Percentiles rank a stretch among this genome's conserved stretches.
phyloP scores from a whole-genome alignment of 495 filamentous ascomycete species.

The Zalerion maritima region DNA sequence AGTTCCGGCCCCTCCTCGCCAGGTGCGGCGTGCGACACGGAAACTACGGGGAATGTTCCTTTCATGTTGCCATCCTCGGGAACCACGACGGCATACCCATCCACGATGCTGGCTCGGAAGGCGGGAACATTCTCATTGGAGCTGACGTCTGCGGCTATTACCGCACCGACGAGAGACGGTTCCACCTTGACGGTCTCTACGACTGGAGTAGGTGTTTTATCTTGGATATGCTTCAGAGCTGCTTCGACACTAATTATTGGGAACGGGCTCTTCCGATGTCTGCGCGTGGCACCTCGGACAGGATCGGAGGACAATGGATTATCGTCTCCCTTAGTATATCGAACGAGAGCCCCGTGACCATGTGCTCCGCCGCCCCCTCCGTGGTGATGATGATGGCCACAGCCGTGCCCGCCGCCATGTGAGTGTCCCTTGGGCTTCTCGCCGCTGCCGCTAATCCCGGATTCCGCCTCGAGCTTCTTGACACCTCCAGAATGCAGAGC shows the following conservation, averaged over 20 bases:
- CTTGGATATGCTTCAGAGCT: constrained; percentile 54
- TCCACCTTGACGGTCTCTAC: constrained; percentile 43
- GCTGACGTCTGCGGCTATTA: constrained; percentile 70
- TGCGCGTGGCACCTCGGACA: constrained; percentile 54
- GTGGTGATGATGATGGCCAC: no score
- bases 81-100: constrained; percentile 78
- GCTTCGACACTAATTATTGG: constrained; percentile 80
- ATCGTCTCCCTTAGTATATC: constrained; percentile 52
- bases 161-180: constrained; percentile 48
- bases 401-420: constrained; percentile 37
- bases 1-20: constrained; percentile 43
- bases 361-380: constrained; percentile 46
- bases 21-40: constrained; percentile 69
- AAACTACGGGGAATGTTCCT: constrained; percentile 73
- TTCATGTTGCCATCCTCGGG: constrained; percentile 45
- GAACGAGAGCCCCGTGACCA: constrained; percentile 49
- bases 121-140: constrained; percentile 77
- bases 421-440: constrained; percentile 12
- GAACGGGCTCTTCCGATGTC: constrained; percentile 77
- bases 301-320: constrained; percentile 68
- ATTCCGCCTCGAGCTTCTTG: constrained; percentile 70
- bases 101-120: constrained; percentile 89
- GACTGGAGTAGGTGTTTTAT: constrained; percentile 48
- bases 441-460: constrained; percentile 39
- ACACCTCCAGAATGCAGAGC: constrained; percentile 66